phyloP scores from a whole-genome alignment of 176 grass and related monocot genomes.

The Musa troglodytarum region DNA sequence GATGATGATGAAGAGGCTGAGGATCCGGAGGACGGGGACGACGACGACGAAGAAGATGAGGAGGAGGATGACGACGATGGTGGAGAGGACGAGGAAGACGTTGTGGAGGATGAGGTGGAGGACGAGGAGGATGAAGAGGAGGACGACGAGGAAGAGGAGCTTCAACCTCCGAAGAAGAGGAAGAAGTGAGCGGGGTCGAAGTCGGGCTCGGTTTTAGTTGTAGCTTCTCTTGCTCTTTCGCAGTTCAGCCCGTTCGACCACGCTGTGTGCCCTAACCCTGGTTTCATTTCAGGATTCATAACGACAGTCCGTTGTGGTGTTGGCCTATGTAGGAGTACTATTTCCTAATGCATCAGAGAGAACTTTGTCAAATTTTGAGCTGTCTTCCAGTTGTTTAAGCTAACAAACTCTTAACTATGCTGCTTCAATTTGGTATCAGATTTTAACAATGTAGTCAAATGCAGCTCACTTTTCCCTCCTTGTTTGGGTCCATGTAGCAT shows the following conservation, averaged over 20 bases:
- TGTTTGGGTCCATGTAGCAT: too few species aligned
- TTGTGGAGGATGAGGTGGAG: constrained; percentile 24
- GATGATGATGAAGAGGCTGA: constrained; percentile 47
- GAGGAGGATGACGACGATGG: constrained; percentile 16
- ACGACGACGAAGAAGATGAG: background rate
- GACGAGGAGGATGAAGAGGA: constrained; percentile 34
- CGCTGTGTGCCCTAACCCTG: background rate
- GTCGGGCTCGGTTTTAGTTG: background rate
- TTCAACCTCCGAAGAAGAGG: constrained; percentile 72
- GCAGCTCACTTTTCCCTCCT: background rate
- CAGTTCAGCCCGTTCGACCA: background rate
- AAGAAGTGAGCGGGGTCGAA: constrained; percentile 43
- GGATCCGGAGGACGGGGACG: constrained; percentile 30
- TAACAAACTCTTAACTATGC: background rate
- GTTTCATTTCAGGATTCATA: background rate
- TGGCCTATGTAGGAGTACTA: background rate
- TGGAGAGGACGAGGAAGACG: constrained; percentile 20
- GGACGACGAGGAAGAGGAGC: constrained; percentile 39
- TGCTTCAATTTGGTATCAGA: too few species aligned
- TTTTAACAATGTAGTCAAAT: background rate
- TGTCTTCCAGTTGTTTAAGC: background rate
- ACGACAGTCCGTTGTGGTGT: background rate
- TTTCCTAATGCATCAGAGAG: background rate
- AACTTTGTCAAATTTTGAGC: too few species aligned
- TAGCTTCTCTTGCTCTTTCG: background rate